Evolutionary conservation across 371 early-diverging fungal species (phyloP).

Genomic region (Rhizomucor miehei): DNA sequence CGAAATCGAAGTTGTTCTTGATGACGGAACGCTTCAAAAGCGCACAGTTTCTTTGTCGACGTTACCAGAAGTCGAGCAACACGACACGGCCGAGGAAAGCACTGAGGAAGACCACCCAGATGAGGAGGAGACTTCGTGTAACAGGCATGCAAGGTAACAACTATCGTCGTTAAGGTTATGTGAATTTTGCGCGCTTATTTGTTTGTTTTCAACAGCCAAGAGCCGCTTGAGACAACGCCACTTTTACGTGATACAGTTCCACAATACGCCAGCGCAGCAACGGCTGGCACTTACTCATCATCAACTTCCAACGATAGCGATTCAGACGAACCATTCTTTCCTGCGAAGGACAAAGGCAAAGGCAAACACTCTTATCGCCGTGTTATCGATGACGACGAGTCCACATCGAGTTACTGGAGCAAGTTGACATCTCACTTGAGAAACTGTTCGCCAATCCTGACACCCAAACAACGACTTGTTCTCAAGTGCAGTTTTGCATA

Average conservation of each 20-base stretch:
- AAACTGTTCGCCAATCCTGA: conserved; percentile 4
- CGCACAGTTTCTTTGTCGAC: conserved; percentile 29
- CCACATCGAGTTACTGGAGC: neutral
- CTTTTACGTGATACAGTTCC: neutral
- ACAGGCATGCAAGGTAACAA: neutral
- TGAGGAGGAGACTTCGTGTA: neutral
- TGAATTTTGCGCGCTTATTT: too few relatives aligned
- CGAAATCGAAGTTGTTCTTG: conserved; percentile 28
- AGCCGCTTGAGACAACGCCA: neutral
- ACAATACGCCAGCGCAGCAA: neutral
- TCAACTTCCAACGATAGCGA: conserved; percentile 9
- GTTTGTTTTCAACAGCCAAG: neutral
- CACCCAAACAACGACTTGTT: conserved; percentile 40
- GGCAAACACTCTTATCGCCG: neutral
- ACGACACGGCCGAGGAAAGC: neutral
- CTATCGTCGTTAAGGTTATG: too few relatives aligned
- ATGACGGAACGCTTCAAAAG: conserved; percentile 26
- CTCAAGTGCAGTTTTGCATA: conserved; percentile 67
- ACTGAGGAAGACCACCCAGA: conserved; percentile 4
- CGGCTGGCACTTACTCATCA: neutral
- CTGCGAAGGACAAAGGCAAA: neutral
- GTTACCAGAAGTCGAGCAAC: conserved; percentile 9
- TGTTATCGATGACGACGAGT: neutral
- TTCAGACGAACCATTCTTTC: conserved; percentile 4
- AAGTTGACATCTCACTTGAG: neutral